Evolutionary conservation across 2,329 filamentous ascomycete species (phyloP).

Genomic region (Colletotrichum sp.): DNA sequence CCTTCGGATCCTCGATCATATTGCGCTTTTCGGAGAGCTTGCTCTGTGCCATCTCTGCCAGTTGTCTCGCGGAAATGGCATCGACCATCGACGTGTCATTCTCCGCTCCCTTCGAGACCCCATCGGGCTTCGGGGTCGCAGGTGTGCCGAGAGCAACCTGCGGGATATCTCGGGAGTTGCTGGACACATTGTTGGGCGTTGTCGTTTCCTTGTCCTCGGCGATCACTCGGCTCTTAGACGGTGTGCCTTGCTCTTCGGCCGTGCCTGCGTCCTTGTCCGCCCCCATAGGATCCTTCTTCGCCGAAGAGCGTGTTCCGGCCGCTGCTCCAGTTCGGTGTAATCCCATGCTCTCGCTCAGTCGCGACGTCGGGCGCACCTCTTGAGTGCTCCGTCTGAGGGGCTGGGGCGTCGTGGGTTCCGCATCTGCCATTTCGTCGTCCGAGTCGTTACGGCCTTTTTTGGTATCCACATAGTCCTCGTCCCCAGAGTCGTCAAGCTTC

Average conservation of each 20-base stretch:
- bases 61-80: not conserved
- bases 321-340: not conserved
- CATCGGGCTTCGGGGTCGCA: not conserved
- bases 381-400: slow-evolving; percentile 13
- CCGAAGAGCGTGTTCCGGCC: slow-evolving; percentile 8
- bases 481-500: slow-evolving; percentile 19
- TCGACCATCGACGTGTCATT: not conserved
- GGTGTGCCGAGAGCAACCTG: not conserved
- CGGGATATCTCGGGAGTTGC: not conserved
- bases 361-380: slow-evolving; percentile 11
- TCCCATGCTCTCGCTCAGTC: not conserved
- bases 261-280: not conserved
- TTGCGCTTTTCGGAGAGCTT: not conserved
- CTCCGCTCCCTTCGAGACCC: not conserved
- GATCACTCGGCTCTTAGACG: not conserved
- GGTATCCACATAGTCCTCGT: slow-evolving; percentile 6
- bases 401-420: not conserved
- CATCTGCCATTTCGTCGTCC: slow-evolving; percentile 10
- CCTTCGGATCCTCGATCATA: not conserved
- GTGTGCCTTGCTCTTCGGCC: not conserved
- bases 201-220: not conserved
- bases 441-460: not conserved
- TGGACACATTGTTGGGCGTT: not conserved
- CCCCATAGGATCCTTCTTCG: not conserved
- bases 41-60: not conserved